These are phyloP conservation scores for Fusarium piperis DNA, from an alignment of 2,329 filamentous ascomycete genomes.

Conservation along the genomic window DNA sequence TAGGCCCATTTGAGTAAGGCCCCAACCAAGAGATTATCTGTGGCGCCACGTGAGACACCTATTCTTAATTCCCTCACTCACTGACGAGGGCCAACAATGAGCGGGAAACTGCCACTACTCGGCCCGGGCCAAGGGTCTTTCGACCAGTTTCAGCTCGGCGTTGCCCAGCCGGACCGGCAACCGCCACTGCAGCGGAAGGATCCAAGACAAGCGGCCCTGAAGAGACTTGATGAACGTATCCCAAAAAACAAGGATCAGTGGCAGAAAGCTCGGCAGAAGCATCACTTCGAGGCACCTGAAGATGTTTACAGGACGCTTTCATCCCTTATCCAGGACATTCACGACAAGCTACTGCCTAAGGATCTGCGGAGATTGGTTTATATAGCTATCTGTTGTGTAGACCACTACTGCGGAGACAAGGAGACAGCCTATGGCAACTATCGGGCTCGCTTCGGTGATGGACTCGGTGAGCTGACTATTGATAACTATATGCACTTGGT, in stretches of 20 bases:
- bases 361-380: background rate
- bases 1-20: no score
- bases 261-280: background rate
- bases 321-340: background rate
- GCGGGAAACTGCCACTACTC: background rate
- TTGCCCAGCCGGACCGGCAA: background rate
- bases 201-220: background rate
- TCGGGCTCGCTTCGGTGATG: background rate
- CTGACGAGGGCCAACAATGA: background rate
- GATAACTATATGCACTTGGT: background rate
- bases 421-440: background rate
- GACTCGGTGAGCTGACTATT: background rate
- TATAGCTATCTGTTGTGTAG: background rate
- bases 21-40: no score
- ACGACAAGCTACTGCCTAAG: background rate
- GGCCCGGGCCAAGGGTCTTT: background rate
- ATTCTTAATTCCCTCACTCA: background rate
- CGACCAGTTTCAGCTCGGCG: background rate
- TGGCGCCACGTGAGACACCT: background rate
- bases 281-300: background rate
- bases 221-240: background rate
- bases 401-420: background rate
- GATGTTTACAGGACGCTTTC: background rate
- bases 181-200: no score
- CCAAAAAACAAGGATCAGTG: slow-evolving; percentile 6